phyloP scores from a whole-genome alignment of 2,329 filamentous ascomycete genomes.

The Sporothrix pallida region DNA sequence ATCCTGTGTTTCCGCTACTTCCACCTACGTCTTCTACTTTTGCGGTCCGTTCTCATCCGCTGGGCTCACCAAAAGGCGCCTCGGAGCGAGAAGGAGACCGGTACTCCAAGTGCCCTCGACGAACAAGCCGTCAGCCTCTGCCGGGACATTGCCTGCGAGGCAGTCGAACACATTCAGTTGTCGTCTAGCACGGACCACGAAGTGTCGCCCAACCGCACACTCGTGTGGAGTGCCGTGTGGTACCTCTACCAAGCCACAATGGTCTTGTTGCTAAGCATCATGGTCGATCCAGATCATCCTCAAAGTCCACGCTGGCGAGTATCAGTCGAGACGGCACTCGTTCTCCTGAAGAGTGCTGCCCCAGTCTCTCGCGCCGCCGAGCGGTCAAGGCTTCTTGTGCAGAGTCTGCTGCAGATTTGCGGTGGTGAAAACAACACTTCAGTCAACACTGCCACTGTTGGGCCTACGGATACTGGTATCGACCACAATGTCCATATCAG shows the following conservation, averaged over 20 bases:
- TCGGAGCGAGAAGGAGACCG: background rate
- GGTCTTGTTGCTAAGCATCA: background rate
- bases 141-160: slow-evolving; percentile 13
- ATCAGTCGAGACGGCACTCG: slow-evolving; percentile 2
- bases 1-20: background rate
- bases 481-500: background rate
- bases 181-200: background rate
- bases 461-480: background rate
- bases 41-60: background rate
- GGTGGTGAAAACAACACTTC: background rate
- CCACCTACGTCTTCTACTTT: background rate
- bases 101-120: background rate
- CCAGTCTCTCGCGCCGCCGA: background rate
- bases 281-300: slow-evolving; percentile 4
- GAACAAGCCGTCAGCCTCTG: slow-evolving; percentile 3
- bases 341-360: background rate
- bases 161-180: background rate
- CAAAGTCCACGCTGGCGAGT: background rate
- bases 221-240: slow-evolving; percentile 13
- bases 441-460: background rate
- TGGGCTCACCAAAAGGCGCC: background rate
- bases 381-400: slow-evolving; percentile 1
- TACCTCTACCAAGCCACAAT: slow-evolving; percentile 7
- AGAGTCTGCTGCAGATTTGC: slow-evolving; percentile 9
- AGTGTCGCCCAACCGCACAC: background rate